Base-by-base conservation (phyloP, 495 filamentous ascomycete species). In the Penicillium lividum region DNA sequence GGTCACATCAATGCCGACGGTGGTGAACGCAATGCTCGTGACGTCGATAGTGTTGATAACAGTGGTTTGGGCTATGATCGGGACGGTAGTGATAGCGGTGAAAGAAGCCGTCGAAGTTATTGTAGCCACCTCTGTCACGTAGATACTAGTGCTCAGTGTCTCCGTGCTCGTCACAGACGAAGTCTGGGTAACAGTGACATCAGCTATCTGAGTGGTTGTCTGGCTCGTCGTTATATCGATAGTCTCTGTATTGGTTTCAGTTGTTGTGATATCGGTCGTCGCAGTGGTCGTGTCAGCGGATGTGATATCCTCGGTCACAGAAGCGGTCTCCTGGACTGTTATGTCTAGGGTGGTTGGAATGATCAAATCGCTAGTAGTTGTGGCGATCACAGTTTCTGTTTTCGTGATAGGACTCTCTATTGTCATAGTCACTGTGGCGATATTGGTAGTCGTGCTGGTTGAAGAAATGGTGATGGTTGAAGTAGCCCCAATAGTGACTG, bases 51-150 rank as follows among this genome's bases (percentile, higher is more conserved):
- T 52, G 8, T 38, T 36, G 18, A 18, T 31, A 40, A 52, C 16
- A 7, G 50, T 52, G 31, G 50, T 52, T 52, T 52, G 25, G 50
- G 40, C 31, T 27, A 31, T 40, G 30, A 52, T 15, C 6, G 50
- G 50, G 3, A 40, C 31, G 1, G 50, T 52, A 18, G 50, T 25
- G 13, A 18, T 36, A 10, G 40, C 50, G 16, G 50, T 52, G 16
- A 52, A 11, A 1, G 33, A 52, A 40, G 50, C 38, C 10, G 50
- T 52, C 7, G 50, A 52, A 9, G 50, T 52, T 10, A 52, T 38
- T 40, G 30, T 52, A 4, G 50, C 50, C 28, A 52, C 30, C n/a
- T 52, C 50, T 25, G 50, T 52, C 18, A 52, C 50, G 16, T 52
- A 31, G 50, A 52, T 10, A 10, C 31, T 52, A 5, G 31, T 25